phyloP scores from a whole-genome alignment of 495 filamentous ascomycete genomes.

The Chaetomidium leptoderma region DNA sequence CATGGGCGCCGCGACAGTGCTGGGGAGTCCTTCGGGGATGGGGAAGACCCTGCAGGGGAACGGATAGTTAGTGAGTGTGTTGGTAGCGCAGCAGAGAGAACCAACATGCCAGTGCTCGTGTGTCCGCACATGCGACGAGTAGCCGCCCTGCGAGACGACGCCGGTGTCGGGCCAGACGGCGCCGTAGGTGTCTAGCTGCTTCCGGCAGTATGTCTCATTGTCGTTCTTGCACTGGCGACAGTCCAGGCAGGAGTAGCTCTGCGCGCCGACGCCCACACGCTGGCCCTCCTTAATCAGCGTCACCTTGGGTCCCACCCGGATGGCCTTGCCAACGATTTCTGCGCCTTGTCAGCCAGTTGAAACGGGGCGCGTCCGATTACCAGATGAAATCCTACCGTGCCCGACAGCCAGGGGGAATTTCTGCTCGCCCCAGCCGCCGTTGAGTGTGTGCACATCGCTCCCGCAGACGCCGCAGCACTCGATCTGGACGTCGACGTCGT shows the following conservation, averaged over 20 bases:
- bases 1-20: slow-evolving; percentile 73
- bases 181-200: slow-evolving; percentile 56
- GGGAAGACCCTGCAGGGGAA: slow-evolving; percentile 59
- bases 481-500: slow-evolving; percentile 56
- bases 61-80: background rate
- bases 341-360: slow-evolving; percentile 9
- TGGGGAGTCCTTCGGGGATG: slow-evolving; percentile 70
- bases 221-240: slow-evolving; percentile 57
- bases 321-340: slow-evolving; percentile 46
- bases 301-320: slow-evolving; percentile 55
- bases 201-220: slow-evolving; percentile 54
- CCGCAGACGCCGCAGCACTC: slow-evolving; percentile 54
- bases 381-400: slow-evolving; percentile 47
- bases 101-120: slow-evolving; percentile 50
- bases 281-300: slow-evolving; percentile 51
- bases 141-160: slow-evolving; percentile 52
- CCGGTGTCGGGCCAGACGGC: slow-evolving; percentile 52
- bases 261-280: slow-evolving; percentile 56
- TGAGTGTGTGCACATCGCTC: slow-evolving; percentile 55
- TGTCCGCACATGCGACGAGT: slow-evolving; percentile 50
- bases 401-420: slow-evolving; percentile 52
- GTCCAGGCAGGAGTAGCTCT: slow-evolving; percentile 50
- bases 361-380: no score
- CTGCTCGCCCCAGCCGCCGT: slow-evolving; percentile 52
- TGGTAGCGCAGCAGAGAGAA: background rate